Conservation (phyloP, 805 yeast genomes). For the Wickerhamiella kurtzmanii region DNA sequence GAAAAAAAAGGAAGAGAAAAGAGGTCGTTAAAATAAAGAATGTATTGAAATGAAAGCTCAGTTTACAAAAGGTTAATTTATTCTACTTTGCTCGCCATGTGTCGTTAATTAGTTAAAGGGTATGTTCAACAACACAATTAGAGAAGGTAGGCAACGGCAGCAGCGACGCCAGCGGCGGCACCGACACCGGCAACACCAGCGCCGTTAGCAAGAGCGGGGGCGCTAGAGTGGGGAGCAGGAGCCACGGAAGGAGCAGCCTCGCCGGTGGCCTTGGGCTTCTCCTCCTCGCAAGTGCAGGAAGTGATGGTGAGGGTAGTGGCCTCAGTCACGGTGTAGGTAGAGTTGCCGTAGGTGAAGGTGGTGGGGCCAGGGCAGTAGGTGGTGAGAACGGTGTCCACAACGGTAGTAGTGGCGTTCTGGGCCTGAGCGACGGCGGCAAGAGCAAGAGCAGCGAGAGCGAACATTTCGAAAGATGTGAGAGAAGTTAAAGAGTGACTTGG, state of each 20-base stretch:
- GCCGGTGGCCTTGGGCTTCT: constrained; percentile 32
- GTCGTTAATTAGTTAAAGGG: neutral
- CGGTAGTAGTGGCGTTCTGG: constrained; percentile 17
- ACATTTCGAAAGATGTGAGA: neutral
- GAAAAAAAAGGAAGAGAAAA: neutral
- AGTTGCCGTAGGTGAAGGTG: constrained; percentile 24
- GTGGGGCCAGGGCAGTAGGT: constrained; percentile 22
- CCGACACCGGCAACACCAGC: constrained; percentile 17
- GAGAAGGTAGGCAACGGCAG: constrained; percentile 16
- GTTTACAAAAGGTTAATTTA: neutral
- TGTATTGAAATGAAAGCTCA: neutral
- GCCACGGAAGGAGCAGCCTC: constrained; percentile 30
- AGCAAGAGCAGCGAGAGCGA: constrained; percentile 42
- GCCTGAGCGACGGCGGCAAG: constrained; percentile 42
- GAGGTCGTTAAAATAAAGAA: neutral
- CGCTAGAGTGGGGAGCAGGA: constrained; percentile 30
- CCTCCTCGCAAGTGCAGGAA: constrained; percentile 42
- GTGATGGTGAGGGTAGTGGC: constrained; percentile 49
- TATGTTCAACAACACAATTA: constrained; percentile 3
- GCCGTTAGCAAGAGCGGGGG: constrained; percentile 8
- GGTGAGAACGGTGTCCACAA: constrained; percentile 17
- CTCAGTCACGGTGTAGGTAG: constrained; percentile 28
- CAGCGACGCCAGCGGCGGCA: constrained; percentile 17
- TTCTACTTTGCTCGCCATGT: neutral
- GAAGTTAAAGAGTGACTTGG: neutral